Evolutionary conservation across 768 basidiomycete genomes (phyloP), one percentile per base, ranked within the genome.

Genomic region (Pulveroboletus ravenelii): DNA sequence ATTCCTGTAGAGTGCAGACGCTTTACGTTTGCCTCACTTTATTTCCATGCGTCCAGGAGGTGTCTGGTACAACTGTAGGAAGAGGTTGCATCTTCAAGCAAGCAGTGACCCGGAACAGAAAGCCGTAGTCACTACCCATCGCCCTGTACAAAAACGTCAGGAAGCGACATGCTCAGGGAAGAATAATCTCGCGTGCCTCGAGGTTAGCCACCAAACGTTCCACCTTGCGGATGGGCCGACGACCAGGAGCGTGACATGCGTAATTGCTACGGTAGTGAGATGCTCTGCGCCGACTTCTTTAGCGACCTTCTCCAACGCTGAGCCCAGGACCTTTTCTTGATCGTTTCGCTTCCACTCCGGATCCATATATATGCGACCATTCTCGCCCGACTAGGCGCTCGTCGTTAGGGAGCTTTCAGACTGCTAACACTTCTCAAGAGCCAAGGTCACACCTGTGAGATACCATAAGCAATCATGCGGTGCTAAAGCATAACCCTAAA

Each of bases 201-300:
- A 78, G 52, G 50, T 76, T 78, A 29, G 67, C 70, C 25, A 61
- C 41, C 20, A 78, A 52, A 15, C 76, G 72, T 60, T 76, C 71
- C 34, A 74, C 59, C 51, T 77, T 78, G 58, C 74, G 67, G 5
- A 72, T 71, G 23, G 5, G 7, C 73, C 74, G 25, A 75, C 57
- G 42, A 75, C 63, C 0, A 73, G 73, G 55, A 77, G 72, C 64
- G 78, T 66, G 36, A 77, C 58, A 40, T 74, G 75, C 14, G 72
- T 71, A 50, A 78, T 71, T 10, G 75, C 76, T 10, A 76, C 74
- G 7, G 57, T 47, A 2, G 57, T 62, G 62, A 74, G 57, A 36
- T 60, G 61, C 51, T 71, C 64, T 0, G 65, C 62, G 1, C 71
- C 74, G 9, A 76, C 62, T 44, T 77, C 65, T 23, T 62, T 57